Evolutionary conservation across 2,329 filamentous ascomycete species (phyloP), one percentile per base, ranked within the genome.

Genomic region (Exophiala mesophila): DNA sequence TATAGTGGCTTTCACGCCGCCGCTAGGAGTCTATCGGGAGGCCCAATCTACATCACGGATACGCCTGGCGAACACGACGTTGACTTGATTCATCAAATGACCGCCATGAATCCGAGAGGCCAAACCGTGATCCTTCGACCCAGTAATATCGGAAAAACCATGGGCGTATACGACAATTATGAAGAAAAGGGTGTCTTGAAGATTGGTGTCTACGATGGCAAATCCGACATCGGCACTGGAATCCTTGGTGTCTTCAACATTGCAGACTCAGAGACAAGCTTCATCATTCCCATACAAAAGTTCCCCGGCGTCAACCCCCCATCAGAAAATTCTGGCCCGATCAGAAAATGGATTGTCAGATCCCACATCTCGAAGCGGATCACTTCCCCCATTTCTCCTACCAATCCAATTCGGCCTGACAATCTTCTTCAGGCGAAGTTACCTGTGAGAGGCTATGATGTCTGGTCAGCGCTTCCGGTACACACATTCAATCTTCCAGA

Each of bases 1-100:
- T 94, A 86, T 61, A 85, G 84, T 0, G 77, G 76, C 0, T 94
- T 92, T 59, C 92, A 98, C 55, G 92, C 87, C 3, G 90, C 92
- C 1, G 89, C 88, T 2, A 77, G 92, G 34, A 94, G 88, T 61
- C 72, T 98, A 7, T 89, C 83, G 35, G 92, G 92, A 6, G 92
- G 92, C 0, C 92, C 90, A 0, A 83, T 98, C 29, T 96, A 94
- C 57, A 89, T 98, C 60, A 97, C 90, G 0, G 92, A 98, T 63
- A 76, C 80, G 1, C 90, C 90, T 0, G 89, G 88, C 0, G 68
- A 86, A 46, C 88, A 97, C 61, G 76, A 95, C 57, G 57, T 88
- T 20, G 65, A 73, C 4, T 64, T 98, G 12, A 84, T 98, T 47
- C 65, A 73, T 19, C 82, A 94, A 60, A 89, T 97, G 74, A 88